These are phyloP conservation scores for Secale cereale DNA, from an alignment of 176 grass and related monocot species.

Conservation along the genomic window DNA sequence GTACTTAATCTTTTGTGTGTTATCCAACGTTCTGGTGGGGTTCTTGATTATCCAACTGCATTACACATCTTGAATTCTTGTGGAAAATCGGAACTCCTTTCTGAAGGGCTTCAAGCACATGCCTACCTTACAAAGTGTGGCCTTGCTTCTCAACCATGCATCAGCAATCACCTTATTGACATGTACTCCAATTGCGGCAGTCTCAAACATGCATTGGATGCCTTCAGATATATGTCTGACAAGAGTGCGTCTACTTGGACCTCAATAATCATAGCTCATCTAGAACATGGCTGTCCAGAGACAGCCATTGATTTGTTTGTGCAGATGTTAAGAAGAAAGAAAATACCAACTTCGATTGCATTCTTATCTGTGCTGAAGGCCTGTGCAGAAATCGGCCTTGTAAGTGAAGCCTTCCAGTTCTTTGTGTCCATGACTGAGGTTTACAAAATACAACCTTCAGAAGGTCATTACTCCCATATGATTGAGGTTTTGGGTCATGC, in stretches of 20 bases:
- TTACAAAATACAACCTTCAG: constrained; percentile 50
- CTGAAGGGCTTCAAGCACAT: constrained; percentile 54
- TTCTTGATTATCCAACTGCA: constrained; percentile 32
- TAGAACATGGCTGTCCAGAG: constrained; percentile 44
- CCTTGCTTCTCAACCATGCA: constrained; percentile 30
- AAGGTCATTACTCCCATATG: constrained; percentile 47
- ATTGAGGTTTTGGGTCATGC: constrained; percentile 48
- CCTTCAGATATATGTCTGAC: constrained; percentile 42
- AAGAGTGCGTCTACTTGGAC: constrained; percentile 61
- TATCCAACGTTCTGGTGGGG: constrained; percentile 32
- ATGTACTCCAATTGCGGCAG: constrained; percentile 65
- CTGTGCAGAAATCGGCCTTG: constrained; percentile 49
- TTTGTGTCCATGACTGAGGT: constrained; percentile 55
- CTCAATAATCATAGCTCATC: constrained; percentile 47
- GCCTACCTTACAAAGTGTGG: constrained; percentile 53
- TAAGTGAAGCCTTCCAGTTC: constrained; percentile 50
- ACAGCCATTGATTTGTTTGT: constrained; percentile 45
- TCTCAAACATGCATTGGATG: constrained; percentile 44
- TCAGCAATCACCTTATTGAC: constrained; percentile 45
- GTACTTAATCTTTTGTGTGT: constrained; percentile 41
- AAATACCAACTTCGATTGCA: constrained; percentile 35
- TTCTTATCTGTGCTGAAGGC: constrained; percentile 56
- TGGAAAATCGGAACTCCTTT: constrained; percentile 19
- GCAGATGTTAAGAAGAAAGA: constrained; percentile 48
- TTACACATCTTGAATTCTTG: constrained; percentile 44